Conservation (phyloP, 2,329 filamentous ascomycete species). For the Geoglossum cookeanum region DNA sequence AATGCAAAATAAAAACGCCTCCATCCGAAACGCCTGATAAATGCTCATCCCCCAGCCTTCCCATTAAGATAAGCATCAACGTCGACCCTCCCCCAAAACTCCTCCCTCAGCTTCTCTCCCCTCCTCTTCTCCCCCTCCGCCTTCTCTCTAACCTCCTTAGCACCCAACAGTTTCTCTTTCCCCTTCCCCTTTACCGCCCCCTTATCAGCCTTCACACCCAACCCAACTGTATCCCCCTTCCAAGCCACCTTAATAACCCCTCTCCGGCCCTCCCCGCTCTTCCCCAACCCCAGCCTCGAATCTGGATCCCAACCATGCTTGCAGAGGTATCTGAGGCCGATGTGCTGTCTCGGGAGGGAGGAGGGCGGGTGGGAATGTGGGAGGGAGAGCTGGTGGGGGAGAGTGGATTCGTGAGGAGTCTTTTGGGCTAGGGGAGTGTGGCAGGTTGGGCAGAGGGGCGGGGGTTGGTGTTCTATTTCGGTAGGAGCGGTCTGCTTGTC, state of each 20-base stretch:
- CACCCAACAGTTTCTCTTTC: constrained; percentile 37
- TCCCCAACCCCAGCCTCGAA: constrained; percentile 50
- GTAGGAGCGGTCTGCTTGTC: constrained; percentile 19
- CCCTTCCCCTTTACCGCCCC: constrained; percentile 28
- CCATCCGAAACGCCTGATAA: too few species aligned
- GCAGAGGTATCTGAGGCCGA: constrained; percentile 47
- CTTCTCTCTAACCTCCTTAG: constrained; percentile 47
- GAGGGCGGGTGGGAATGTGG: constrained; percentile 54
- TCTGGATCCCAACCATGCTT: constrained; percentile 60
- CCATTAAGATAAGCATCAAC: too few species aligned
- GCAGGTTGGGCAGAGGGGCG: constrained; percentile 29
- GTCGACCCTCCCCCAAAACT: constrained; percentile 60
- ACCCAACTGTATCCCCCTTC: constrained; percentile 57
- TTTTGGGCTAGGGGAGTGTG: constrained; percentile 42
- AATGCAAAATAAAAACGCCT: too few species aligned
- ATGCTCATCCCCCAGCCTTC: too few species aligned
- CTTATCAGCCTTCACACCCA: constrained; percentile 33
- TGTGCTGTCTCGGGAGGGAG: constrained; percentile 46
- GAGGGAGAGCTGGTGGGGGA: constrained; percentile 53
- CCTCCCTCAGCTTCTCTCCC: constrained; percentile 42
- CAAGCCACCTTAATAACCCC: constrained; percentile 46
- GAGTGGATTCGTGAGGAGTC: constrained; percentile 35
- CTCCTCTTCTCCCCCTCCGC: constrained; percentile 42
- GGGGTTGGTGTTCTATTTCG: constrained; percentile 12
- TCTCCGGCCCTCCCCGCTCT: constrained; percentile 52